Conservation (phyloP, 2,329 filamentous ascomycete species). For the Thielaviopsis euricoi region DNA sequence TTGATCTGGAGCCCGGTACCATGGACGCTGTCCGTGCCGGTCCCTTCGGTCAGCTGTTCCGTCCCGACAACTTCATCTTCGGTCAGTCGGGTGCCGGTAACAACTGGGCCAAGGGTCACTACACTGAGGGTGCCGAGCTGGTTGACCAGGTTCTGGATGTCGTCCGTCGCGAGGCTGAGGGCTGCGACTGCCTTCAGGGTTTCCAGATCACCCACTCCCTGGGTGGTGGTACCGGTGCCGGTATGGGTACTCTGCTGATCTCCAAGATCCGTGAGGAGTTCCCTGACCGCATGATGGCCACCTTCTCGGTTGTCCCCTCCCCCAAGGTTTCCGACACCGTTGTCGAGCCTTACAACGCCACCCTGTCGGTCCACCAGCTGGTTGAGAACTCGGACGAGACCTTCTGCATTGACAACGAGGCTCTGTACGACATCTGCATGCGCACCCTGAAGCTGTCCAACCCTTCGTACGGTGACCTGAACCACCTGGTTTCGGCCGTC, state of each 20-base stretch:
- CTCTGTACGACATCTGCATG: constrained; percentile 99
- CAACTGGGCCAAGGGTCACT: constrained; percentile 99
- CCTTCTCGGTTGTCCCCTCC: constrained; percentile 95
- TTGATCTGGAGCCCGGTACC: constrained; percentile 98
- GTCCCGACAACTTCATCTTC: constrained; percentile 99
- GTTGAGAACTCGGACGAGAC: constrained; percentile 99
- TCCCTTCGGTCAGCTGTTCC: constrained; percentile 98
- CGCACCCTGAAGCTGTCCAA: constrained; percentile 96
- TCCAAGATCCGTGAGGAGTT: constrained; percentile 99
- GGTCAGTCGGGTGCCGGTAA: constrained; percentile 99
- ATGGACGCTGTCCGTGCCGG: constrained; percentile 98
- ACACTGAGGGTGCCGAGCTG: constrained; percentile 98
- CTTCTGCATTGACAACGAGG: constrained; percentile 99
- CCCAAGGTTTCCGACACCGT: constrained; percentile 99
- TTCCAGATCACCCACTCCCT: constrained; percentile 99
- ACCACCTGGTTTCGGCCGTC: constrained; percentile 98
- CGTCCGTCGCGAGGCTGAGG: constrained; percentile 95
- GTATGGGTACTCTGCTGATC: constrained; percentile 99
- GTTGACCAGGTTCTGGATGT: constrained; percentile 97
- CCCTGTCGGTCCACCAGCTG: constrained; percentile 94
- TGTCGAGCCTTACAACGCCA: constrained; percentile 99
- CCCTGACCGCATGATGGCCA: constrained; percentile 99
- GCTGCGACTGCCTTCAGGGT: constrained; percentile 97
- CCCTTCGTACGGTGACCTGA: constrained; percentile 97
- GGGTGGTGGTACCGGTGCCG: constrained; percentile 98